Evolutionary conservation across 106 monocot species (phyloP).

Genomic region (Phalaenopsis equestris): DNA sequence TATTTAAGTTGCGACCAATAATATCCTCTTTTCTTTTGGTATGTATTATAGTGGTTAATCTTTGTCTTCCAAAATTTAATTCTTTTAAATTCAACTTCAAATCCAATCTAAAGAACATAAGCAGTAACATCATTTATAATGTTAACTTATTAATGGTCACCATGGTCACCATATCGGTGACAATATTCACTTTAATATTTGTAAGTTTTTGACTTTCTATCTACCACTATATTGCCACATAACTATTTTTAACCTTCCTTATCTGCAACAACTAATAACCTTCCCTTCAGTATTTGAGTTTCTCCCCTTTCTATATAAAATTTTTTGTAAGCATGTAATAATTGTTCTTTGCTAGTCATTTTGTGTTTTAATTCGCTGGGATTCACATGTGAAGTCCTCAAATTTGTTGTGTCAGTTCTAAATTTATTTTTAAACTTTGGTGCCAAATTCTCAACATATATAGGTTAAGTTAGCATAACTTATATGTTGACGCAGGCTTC

Average conservation of each 20-base stretch:
- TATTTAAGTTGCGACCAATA: not conserved
- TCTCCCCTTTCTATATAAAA: not conserved
- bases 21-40: not conserved
- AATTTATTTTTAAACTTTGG: not conserved
- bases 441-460: not conserved
- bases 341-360: not conserved
- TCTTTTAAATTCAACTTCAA: not conserved
- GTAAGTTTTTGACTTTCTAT: not conserved
- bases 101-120: not conserved
- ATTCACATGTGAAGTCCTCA: not conserved
- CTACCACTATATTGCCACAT: not conserved
- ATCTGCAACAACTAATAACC: not conserved
- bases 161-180: not conserved
- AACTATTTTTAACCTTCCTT: not conserved
- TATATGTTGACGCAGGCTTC: not conserved
- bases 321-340: not conserved
- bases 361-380: not conserved
- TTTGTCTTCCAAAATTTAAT: not conserved
- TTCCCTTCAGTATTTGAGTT: not conserved
- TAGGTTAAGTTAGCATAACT: not conserved
- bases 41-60: not conserved
- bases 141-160: not conserved
- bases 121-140: not conserved
- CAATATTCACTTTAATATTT: slow-evolving; percentile 1
- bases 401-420: not conserved